Percentiles rank a stretch among this genome's conserved stretches.
phyloP scores from a whole-genome alignment of 2,329 filamentous ascomycete species.

The Claviceps arundinis region DNA sequence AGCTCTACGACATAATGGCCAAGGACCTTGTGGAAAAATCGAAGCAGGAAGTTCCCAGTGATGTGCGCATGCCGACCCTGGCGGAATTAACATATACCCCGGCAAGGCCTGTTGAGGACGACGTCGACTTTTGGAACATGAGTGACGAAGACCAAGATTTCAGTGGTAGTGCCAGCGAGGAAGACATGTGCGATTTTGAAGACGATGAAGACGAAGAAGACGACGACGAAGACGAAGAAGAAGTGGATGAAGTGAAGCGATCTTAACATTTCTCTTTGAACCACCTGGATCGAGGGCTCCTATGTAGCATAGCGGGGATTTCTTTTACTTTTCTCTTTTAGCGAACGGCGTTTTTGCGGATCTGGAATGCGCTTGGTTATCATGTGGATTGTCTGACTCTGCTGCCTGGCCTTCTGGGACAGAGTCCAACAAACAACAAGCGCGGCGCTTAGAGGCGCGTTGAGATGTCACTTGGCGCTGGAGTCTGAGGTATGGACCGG shows the following conservation, averaged over 20 bases:
- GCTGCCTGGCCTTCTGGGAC: neutral
- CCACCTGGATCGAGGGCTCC: neutral
- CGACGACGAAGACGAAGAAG: constrained; percentile 4
- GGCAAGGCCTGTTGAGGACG: constrained; percentile 48
- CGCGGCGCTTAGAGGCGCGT: neutral
- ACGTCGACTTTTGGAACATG: constrained; percentile 74
- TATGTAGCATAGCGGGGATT: constrained; percentile 5
- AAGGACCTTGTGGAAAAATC: constrained; percentile 57
- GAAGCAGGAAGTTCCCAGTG: constrained; percentile 65
- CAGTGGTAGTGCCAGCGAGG: constrained; percentile 58
- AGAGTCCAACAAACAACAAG: no score
- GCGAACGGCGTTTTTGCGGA: constrained; percentile 2
- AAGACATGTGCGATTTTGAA: constrained; percentile 47
- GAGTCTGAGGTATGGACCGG: neutral
- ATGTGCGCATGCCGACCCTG: constrained; percentile 70
- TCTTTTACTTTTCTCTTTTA: neutral
- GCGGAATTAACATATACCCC: constrained; percentile 47
- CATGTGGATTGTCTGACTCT: neutral
- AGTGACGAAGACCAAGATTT: constrained; percentile 67
- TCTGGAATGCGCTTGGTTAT: neutral
- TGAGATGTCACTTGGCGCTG: neutral
- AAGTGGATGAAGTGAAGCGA: neutral
- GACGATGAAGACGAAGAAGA: constrained; percentile 37
- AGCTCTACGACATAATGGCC: constrained; percentile 57
- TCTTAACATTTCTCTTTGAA: neutral